Base-by-base conservation (phyloP, 805 yeast species). In the Zygosaccharomyces rouxii region DNA sequence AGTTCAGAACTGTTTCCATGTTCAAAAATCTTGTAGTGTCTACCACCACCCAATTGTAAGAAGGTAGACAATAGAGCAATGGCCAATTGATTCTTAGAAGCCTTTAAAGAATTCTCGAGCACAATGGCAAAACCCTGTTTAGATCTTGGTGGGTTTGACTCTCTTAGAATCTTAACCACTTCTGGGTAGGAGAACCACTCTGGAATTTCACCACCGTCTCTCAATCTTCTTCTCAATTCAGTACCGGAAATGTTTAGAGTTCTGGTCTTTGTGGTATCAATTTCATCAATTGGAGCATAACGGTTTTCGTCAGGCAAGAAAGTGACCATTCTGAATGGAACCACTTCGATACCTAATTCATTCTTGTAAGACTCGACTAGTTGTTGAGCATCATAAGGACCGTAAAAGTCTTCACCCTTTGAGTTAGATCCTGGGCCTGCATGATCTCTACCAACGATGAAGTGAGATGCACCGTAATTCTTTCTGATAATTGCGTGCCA, bases 401-500 rank as follows among this genome's bases (percentile, higher is more conserved):
- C 98, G 66, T 90, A 90, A 74, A 90, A 89, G 55, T 92, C 97
- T 46, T 80, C 89, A 54, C 97, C 97, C 64, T 84, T 75, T 50
- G 96, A 88, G 79, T 80, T 80, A 51, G 74, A 71, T 54, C 97
- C 98, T 18, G 98, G 97, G 52, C 97, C 97, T 46, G 98, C 98
- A 65, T 90, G 98, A 70, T 90, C 97, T 76, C 98, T 85, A 52
- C 98, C 98, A 42, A 90, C 97, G 63, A 90, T 90, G 74, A 92
- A 92, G 69, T 92, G 97, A 46, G 96, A 86, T 48, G 96, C 96
- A 65, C 98, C 98, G 42, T 84, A 89, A 73, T 90, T 90, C 76
- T 89, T 88, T 72, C 98, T 86, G 67, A 90, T 90, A 62, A 92
- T 84, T 14, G 97, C 96, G 67, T 90, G 98, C 97, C 97, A 92